phyloP scores from a whole-genome alignment of 352 stramenopile genomes.

The Phytophthora pini region DNA sequence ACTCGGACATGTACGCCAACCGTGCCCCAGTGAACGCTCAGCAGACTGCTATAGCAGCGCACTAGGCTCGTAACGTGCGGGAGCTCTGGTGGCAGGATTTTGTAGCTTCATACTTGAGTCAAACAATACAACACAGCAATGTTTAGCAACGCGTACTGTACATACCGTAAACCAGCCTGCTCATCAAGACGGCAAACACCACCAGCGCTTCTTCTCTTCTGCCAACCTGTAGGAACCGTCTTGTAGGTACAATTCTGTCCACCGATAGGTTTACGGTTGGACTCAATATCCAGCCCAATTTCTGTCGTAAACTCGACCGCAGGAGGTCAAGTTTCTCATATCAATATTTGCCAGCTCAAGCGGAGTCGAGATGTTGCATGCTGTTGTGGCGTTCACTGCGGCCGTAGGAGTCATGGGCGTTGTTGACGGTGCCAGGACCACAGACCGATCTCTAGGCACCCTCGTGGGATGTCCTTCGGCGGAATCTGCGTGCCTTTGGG shows the following conservation, averaged over 20 bases:
- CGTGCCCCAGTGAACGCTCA: slow-evolving; percentile 32
- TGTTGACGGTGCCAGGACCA: slow-evolving; percentile 11
- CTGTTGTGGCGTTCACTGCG: slow-evolving; percentile 19
- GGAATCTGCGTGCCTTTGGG: slow-evolving; percentile 60
- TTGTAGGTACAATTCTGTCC: slow-evolving; percentile 2
- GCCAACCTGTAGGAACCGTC: neutral
- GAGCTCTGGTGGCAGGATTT: slow-evolving; percentile 1
- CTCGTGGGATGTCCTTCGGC: slow-evolving; percentile 51
- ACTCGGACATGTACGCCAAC: slow-evolving; percentile 44
- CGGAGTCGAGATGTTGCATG: slow-evolving; percentile 8
- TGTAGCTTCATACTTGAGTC: slow-evolving; percentile 3
- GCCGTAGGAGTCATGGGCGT: neutral
- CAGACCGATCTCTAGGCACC: slow-evolving; percentile 52
- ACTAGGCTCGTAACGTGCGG: slow-evolving; percentile 11
- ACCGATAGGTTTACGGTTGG: slow-evolving; percentile 1
- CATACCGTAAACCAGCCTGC: neutral
- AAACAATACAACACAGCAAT: neutral
- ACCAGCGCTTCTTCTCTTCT: neutral
- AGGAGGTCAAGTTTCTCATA: neutral
- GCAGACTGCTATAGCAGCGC: neutral
- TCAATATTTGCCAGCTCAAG: slow-evolving; percentile 6
- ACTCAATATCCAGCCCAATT: neutral
- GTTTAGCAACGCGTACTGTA: neutral
- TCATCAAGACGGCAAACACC: neutral
- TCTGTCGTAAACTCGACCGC: neutral